phyloP scores from a whole-genome alignment of 2,329 filamentous ascomycete species.

The Chaetomiaceae sp. region DNA sequence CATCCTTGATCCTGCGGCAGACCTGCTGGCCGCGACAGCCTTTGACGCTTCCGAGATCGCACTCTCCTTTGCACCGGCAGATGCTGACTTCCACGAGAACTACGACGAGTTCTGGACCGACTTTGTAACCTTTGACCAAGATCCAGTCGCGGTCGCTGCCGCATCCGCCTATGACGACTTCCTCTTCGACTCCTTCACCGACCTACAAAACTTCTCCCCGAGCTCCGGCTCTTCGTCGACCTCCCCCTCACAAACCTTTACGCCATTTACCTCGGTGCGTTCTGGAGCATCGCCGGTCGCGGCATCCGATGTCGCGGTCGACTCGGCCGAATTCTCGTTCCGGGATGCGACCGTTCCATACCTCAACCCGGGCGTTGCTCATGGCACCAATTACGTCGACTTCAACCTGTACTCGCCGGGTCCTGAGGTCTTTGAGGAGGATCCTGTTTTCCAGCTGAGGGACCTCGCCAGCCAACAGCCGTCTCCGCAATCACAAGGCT shows the following conservation, averaged over 20 bases:
- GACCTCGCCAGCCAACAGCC: slow-evolving; percentile 14
- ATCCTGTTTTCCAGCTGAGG: slow-evolving; percentile 22
- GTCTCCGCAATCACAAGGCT: slow-evolving; percentile 8
- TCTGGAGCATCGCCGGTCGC: slow-evolving; percentile 13
- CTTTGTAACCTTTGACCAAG: slow-evolving; percentile 40
- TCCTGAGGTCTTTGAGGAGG: slow-evolving; percentile 44
- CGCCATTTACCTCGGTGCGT: slow-evolving; percentile 18
- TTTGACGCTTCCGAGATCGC: slow-evolving; percentile 19
- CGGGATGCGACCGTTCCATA: slow-evolving; percentile 34
- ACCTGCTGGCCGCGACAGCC: slow-evolving; percentile 15
- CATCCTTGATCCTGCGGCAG: slow-evolving; percentile 16
- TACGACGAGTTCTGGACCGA: slow-evolving; percentile 29
- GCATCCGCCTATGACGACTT: slow-evolving; percentile 32
- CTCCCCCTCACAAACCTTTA: slow-evolving; percentile 31
- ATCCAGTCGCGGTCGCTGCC: slow-evolving; percentile 23
- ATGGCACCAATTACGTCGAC: slow-evolving; percentile 43
- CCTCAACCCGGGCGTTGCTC: slow-evolving; percentile 31
- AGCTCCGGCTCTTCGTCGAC: slow-evolving; percentile 27
- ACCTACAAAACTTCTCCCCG: slow-evolving; percentile 39
- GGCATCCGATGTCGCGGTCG: slow-evolving; percentile 7
- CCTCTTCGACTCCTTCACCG: slow-evolving; percentile 43
- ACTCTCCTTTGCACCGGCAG: slow-evolving; percentile 13
- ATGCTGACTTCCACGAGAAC: slow-evolving; percentile 15
- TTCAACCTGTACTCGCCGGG: slow-evolving; percentile 51
- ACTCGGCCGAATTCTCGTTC: slow-evolving; percentile 8